phyloP scores from a whole-genome alignment of 345 rosid species.

The Adansonia digitata region DNA sequence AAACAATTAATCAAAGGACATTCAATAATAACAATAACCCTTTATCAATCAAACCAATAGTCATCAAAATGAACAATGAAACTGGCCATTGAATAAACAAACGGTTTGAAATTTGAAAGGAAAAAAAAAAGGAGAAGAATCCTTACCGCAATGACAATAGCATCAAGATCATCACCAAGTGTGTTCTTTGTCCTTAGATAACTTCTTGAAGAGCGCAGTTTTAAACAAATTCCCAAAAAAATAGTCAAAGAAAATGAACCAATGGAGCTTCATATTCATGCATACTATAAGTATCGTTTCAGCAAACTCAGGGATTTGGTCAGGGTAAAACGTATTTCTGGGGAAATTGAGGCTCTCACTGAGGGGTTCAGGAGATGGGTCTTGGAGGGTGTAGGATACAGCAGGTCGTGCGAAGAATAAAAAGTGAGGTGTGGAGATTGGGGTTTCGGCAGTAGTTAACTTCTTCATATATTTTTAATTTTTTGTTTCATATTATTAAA shows the following conservation, averaged over 20 bases:
- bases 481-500: too few relatives aligned
- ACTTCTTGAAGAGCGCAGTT: constrained; percentile 26
- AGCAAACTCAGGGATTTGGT: too few relatives aligned
- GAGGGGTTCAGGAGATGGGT: too few relatives aligned
- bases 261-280: background rate
- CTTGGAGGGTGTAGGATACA: too few relatives aligned
- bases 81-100: background rate
- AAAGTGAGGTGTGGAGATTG: too few relatives aligned
- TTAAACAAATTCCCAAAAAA: constrained; percentile 19
- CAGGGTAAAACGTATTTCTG: too few relatives aligned
- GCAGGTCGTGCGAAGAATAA: too few relatives aligned
- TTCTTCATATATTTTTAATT: too few relatives aligned
- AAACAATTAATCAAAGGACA: background rate
- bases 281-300: too few relatives aligned
- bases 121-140: background rate
- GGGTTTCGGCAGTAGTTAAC: too few relatives aligned
- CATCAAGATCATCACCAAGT: background rate
- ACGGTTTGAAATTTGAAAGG: background rate
- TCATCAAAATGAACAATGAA: background rate
- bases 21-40: background rate
- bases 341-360: too few relatives aligned
- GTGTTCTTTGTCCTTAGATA: too few relatives aligned
- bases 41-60: background rate
- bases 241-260: background rate
- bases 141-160: constrained; percentile 30